Evolutionary conservation across 78 protist genomes (phyloP), one percentile per base, ranked within the genome.

Genomic region (slime mould (Dictyostelium discoideum)): DNA sequence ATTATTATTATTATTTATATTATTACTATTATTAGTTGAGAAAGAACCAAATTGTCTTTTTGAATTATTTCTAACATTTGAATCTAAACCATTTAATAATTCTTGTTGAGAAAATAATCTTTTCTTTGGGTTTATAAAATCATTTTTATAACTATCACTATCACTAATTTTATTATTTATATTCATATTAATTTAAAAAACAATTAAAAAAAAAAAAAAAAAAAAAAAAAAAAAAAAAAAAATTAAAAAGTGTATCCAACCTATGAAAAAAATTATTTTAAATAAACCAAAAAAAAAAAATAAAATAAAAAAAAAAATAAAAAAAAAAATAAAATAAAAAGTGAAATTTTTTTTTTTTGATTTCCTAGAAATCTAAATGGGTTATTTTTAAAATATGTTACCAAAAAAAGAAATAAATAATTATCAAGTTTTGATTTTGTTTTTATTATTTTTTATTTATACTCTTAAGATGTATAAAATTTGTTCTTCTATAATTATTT

Each of bases 31-130:
- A 16, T 24, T 86, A 32, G n/a, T 32, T 54, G 60, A 29, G 32
- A 89, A 89, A 81, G 94, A 67, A 29, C 94, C 94, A 48, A 81
- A 89, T 32, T 46, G 85, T n/a, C 73, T 78, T 50, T 60, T 74
- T 80, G 69, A n/a, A 20, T 2, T 9, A 37, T 89, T 39, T 89
- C 94, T 89, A 11, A 26, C 57, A 67, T 80, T 89, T 16, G 94
- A 65, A 69, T 89, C 94, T 13, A 89, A 89, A 5, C 37, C 80
- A 63, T 81, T 67, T 6, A 67, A 29, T 46, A 89, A 32, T 24
- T 89, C 94, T 13, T 89, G 65, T 60, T 81, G 69, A 44, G 54
- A 42, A 10, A 89, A 22, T 37, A 89, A 69, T 89, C 94, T 89
- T 37, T 89, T 89, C 40, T 79, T 87, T 22, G 81, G 81, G 5